phyloP scores from a whole-genome alignment of 805 yeast genomes.

The Lipomyces starkeyi region DNA sequence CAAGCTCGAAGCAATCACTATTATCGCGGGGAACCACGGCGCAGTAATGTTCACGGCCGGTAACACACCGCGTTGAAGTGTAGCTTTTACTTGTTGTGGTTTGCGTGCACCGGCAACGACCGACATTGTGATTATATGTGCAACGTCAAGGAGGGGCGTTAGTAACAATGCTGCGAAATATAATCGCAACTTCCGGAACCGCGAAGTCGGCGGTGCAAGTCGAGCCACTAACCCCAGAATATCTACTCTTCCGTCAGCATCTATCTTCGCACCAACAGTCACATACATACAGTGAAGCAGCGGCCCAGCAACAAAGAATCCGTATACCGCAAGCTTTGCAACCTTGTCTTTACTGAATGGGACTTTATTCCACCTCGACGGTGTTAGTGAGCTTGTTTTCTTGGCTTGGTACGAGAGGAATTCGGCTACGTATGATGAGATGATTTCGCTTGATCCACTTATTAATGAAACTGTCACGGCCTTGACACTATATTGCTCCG shows the following conservation, averaged over 20 bases:
- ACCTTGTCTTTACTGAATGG: conserved; percentile 12
- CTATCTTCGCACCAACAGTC: background rate
- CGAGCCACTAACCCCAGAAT: conserved; percentile 7
- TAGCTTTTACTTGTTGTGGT: conserved; percentile 13
- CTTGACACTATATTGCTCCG: conserved; percentile 6
- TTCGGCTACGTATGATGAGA: conserved; percentile 15
- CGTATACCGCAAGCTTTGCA: conserved; percentile 15
- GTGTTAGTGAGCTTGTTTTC: background rate
- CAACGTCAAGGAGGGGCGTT: conserved; percentile 13
- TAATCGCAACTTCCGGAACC: conserved; percentile 10
- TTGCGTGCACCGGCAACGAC: conserved; percentile 21
- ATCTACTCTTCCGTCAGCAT: background rate
- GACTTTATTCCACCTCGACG: background rate
- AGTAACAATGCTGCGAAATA: conserved; percentile 10
- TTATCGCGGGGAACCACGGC: conserved; percentile 18
- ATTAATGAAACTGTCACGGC: conserved; percentile 11
- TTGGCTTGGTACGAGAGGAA: conserved; percentile 1
- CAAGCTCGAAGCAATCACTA: conserved; percentile 7
- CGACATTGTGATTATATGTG: conserved; percentile 18
- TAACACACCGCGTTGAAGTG: conserved; percentile 12
- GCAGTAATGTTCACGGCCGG: conserved; percentile 18
- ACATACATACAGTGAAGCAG: conserved; percentile 17
- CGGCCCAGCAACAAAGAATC: conserved; percentile 22
- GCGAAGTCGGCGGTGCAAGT: conserved; percentile 9
- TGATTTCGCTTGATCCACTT: conserved; percentile 16